These are phyloP conservation scores for Metschnikowia reukaufii DNA, from an alignment of 805 yeast genomes.

Conservation along the genomic window DNA sequence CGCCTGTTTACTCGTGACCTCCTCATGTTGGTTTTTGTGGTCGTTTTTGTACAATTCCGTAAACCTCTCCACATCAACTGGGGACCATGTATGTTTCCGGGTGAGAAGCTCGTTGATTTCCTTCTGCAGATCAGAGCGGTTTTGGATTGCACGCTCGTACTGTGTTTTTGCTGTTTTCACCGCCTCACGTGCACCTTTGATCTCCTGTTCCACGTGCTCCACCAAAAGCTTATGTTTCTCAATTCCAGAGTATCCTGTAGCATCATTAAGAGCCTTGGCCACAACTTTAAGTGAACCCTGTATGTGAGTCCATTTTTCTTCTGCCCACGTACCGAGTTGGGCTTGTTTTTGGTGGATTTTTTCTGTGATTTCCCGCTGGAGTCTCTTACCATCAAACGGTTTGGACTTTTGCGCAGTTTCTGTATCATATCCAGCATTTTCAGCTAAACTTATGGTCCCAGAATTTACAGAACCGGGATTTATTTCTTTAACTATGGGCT, in stretches of 20 bases:
- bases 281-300: slow-evolving; percentile 60
- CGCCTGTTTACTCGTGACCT: slow-evolving; percentile 46
- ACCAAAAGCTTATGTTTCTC: slow-evolving; percentile 68
- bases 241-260: slow-evolving; percentile 86
- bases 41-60: slow-evolving; percentile 80
- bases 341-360: slow-evolving; percentile 36
- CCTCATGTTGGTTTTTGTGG: slow-evolving; percentile 67
- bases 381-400: not conserved
- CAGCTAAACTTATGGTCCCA: too few species aligned
- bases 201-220: slow-evolving; percentile 50
- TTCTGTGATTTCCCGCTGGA: slow-evolving; percentile 43
- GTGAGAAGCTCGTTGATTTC: slow-evolving; percentile 86
- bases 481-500: not conserved
- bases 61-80: slow-evolving; percentile 77
- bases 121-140: slow-evolving; percentile 69
- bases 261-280: slow-evolving; percentile 74
- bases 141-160: slow-evolving; percentile 61
- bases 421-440: not conserved
- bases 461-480: too few species aligned
- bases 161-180: slow-evolving; percentile 50
- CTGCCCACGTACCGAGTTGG: slow-evolving; percentile 41
- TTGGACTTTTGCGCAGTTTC: not conserved
- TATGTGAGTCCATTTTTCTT: slow-evolving; percentile 51
- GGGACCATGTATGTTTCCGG: slow-evolving; percentile 78
- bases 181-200: slow-evolving; percentile 47